A percentile compares a stretch with the other conserved stretches of the same genome.
phyloP scores from a whole-genome alignment of 73 alveolate species.

The Paramecium caudatum region DNA sequence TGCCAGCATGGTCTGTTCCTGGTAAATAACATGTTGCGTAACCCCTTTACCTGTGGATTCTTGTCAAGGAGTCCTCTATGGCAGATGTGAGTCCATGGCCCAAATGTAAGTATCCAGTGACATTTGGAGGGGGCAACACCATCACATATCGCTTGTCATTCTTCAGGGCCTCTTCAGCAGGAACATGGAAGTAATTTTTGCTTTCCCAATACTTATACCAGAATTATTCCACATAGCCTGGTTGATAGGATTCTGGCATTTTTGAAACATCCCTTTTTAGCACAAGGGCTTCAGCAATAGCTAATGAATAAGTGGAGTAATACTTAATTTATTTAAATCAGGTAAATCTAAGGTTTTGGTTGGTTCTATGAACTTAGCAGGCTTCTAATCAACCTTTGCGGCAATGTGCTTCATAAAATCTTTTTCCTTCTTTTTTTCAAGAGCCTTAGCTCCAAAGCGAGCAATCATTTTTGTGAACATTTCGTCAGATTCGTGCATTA shows the following conservation, averaged over 20 bases:
- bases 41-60: conserved; percentile 93
- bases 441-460: conserved; percentile 3
- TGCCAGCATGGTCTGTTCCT: conserved; percentile 99
- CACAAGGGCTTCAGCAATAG: background rate
- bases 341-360: background rate
- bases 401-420: conserved; percentile 37
- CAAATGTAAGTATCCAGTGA: conserved; percentile 98
- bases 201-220: conserved; percentile 98
- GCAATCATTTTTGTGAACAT: conserved; percentile 59
- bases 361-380: background rate
- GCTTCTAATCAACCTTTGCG: background rate
- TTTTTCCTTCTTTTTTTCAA: conserved; percentile 59
- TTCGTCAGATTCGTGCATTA: conserved; percentile 67
- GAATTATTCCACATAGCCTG: conserved; percentile 92
- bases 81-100: conserved; percentile 93
- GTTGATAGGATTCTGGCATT: conserved; percentile 93
- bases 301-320: background rate
- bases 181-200: conserved; percentile 90
- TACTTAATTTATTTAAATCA: conserved; percentile 51
- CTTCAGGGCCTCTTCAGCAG: conserved; percentile 84
- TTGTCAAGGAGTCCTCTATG: conserved; percentile 92
- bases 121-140: conserved; percentile 99
- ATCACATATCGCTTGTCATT: conserved; percentile 93
- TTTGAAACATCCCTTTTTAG: conserved; percentile 45
- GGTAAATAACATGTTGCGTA: conserved; percentile 95